Evolutionary conservation across 345 rosid genomes (phyloP).

Genomic region (Eucalyptus cloeziana): DNA sequence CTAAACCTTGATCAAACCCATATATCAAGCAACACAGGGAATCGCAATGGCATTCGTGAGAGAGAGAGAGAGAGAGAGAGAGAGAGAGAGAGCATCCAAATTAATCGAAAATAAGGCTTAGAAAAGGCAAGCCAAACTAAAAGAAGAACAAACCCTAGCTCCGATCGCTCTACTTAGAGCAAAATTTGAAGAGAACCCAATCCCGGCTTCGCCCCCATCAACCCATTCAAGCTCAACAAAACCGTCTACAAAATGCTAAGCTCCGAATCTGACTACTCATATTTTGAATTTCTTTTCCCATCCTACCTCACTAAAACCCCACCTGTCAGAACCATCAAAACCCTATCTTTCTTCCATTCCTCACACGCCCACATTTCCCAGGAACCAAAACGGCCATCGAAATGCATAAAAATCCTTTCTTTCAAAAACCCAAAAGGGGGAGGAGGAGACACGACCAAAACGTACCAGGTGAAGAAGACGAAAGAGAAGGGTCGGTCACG

Average conservation of each 20-base stretch:
- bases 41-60: background rate
- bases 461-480: conserved; percentile 26
- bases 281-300: background rate
- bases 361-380: background rate
- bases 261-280: background rate
- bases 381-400: background rate
- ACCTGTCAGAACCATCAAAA: background rate
- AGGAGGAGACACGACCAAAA: background rate
- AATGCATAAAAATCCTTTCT: background rate
- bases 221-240: background rate
- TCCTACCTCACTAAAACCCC: background rate
- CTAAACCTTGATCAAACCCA: background rate
- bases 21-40: background rate
- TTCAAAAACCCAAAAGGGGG: background rate
- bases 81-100: background rate
- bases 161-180: background rate
- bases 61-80: background rate
- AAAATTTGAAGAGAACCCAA: background rate
- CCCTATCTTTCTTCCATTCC: background rate
- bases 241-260: background rate
- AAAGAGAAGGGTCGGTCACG: background rate
- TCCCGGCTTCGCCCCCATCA: background rate
- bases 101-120: background rate
- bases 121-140: background rate
- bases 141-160: background rate